These are phyloP conservation scores for Cercophora samala DNA, from an alignment of 495 filamentous ascomycete genomes.

Conservation along the genomic window DNA sequence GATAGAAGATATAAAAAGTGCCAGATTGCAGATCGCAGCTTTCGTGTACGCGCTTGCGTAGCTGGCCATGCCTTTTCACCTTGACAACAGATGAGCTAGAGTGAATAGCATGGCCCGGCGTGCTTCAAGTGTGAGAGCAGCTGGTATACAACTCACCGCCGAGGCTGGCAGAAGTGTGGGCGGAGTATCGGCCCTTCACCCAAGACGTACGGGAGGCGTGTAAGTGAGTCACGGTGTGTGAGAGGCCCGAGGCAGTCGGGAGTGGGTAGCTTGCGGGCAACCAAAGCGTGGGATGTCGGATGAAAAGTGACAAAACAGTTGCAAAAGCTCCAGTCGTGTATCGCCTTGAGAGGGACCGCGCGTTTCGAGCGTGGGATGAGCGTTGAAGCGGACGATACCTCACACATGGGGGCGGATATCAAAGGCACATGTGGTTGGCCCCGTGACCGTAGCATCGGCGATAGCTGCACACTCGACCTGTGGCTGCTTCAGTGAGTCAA, in stretches of 20 bases:
- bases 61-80: neutral
- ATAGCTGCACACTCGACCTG: neutral
- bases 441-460: neutral
- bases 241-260: neutral
- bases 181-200: constrained; percentile 11
- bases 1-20: constrained; percentile 1
- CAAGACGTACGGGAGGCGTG: constrained; percentile 8
- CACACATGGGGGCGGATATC: neutral
- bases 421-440: neutral
- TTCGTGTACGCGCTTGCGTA: neutral
- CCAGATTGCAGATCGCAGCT: neutral
- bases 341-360: neutral
- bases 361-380: neutral
- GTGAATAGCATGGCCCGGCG: neutral
- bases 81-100: neutral
- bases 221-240: neutral
- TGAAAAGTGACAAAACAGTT: neutral
- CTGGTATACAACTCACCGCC: neutral
- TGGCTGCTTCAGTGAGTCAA: neutral
- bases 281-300: neutral
- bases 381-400: neutral
- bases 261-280: neutral
- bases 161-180: neutral
- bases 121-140: neutral
- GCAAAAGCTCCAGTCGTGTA: neutral